phyloP scores from a whole-genome alignment of 2,329 filamentous ascomycete genomes.

The Fusarium dimerum region DNA sequence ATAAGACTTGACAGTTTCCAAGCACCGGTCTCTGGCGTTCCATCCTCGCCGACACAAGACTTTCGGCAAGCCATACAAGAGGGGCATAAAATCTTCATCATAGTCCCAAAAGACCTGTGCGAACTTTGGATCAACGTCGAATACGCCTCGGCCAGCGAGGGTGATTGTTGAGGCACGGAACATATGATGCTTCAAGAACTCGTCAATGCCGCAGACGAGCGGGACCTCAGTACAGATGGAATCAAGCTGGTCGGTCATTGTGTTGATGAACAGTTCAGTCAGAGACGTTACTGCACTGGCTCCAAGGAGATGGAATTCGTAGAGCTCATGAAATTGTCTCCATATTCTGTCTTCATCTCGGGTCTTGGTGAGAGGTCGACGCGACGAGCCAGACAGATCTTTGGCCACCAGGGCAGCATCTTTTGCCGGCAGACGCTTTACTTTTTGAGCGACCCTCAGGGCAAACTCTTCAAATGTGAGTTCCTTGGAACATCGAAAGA shows the following conservation, averaged over 20 bases:
- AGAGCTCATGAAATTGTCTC: constrained; percentile 25
- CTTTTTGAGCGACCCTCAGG: constrained; percentile 24
- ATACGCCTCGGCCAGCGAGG: constrained; percentile 15
- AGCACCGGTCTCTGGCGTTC: constrained; percentile 20
- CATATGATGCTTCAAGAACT: constrained; percentile 25
- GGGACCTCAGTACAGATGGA: not conserved
- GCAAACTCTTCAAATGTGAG: constrained; percentile 25
- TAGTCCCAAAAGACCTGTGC: constrained; percentile 24
- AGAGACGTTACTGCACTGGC: constrained; percentile 15
- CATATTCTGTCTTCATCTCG: constrained; percentile 22
- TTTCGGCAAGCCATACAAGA: constrained; percentile 23
- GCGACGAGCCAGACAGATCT: constrained; percentile 21
- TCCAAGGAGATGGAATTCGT: constrained; percentile 19
- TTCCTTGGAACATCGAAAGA: constrained; percentile 23
- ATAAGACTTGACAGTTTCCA: constrained; percentile 17
- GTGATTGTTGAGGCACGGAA: constrained; percentile 25
- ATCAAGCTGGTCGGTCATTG: constrained; percentile 15
- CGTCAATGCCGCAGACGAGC: constrained; percentile 17
- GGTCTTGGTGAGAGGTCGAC: constrained; percentile 13
- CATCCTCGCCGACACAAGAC: constrained; percentile 21
- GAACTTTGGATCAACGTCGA: constrained; percentile 17
- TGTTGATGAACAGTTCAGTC: constrained; percentile 17
- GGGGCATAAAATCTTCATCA: constrained; percentile 24
- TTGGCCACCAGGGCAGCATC: constrained; percentile 18
- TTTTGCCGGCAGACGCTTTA: constrained; percentile 18